Conservation (phyloP, 352 stramenopile genomes). For the Pythium scleroteichum region DNA sequence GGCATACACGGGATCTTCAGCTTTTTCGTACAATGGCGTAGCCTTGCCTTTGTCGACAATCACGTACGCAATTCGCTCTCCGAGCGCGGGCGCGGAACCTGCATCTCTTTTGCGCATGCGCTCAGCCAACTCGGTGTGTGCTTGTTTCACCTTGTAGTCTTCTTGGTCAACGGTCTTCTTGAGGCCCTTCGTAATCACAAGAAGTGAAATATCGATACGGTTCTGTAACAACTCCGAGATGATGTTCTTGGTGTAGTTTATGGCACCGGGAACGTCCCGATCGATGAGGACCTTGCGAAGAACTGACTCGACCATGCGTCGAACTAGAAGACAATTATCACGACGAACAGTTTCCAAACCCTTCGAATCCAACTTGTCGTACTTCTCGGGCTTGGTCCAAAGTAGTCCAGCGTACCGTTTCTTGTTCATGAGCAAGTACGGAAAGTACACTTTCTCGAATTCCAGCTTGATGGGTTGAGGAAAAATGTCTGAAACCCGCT, state of each 20-base stretch:
- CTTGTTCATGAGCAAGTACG: constrained; percentile 99
- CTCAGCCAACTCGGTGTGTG: constrained; percentile 98
- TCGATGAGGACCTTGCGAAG: constrained; percentile 99
- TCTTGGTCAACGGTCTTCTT: constrained; percentile 98
- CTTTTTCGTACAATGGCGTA: constrained; percentile 96
- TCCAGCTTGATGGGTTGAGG: constrained; percentile 97
- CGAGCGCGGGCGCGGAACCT: constrained; percentile 96
- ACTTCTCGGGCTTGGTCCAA: constrained; percentile 93
- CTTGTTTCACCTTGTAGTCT: constrained; percentile 99
- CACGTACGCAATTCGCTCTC: constrained; percentile 99
- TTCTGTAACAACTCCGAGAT: constrained; percentile 99
- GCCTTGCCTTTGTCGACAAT: constrained; percentile 98
- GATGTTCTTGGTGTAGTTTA: constrained; percentile 97
- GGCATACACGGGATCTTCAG: constrained; percentile 98
- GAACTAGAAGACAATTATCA: constrained; percentile 98
- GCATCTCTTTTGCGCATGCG: constrained; percentile 98
- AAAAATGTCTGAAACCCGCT: constrained; percentile 96
- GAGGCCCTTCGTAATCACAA: constrained; percentile 99
- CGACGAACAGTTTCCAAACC: constrained; percentile 98
- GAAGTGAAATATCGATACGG: constrained; percentile 99
- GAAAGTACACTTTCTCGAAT: constrained; percentile 99
- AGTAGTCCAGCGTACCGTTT: constrained; percentile 92
- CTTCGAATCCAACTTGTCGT: constrained; percentile 99
- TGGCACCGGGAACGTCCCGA: constrained; percentile 93
- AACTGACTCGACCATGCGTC: constrained; percentile 97